These are phyloP conservation scores for Cystobasidium onofrii DNA, from an alignment of 768 basidiomycete species.

Conservation along the genomic window DNA sequence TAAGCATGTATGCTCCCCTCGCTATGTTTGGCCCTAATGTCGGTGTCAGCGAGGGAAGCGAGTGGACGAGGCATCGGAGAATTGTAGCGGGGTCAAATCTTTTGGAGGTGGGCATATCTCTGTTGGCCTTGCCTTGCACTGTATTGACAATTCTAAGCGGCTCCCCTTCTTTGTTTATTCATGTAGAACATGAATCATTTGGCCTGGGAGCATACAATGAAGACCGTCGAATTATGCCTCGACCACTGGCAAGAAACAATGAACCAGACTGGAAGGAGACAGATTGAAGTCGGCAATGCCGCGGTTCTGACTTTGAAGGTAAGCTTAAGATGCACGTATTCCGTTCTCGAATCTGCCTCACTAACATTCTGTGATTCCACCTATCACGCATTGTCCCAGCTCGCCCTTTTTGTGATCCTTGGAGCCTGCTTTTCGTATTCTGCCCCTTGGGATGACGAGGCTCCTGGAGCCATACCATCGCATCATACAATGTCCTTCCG, in stretches of 20 bases:
- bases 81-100: constrained; percentile 47
- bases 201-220: constrained; percentile 36
- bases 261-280: background rate
- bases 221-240: constrained; percentile 30
- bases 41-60: constrained; percentile 57
- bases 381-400: background rate
- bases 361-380: too few relatives aligned
- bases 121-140: background rate
- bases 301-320: constrained; percentile 35
- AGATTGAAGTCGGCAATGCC: constrained; percentile 22
- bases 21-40: constrained; percentile 57
- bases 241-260: constrained; percentile 27
- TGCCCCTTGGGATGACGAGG: constrained; percentile 30
- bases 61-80: constrained; percentile 61
- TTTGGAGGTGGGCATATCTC: constrained; percentile 42
- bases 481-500: constrained; percentile 7
- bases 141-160: too few relatives aligned
- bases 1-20: constrained; percentile 50
- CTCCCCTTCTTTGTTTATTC: too few relatives aligned
- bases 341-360: too few relatives aligned
- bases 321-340: background rate
- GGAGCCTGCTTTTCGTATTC: background rate
- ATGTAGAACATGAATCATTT: constrained; percentile 36
- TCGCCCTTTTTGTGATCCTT: constrained; percentile 20
- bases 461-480: constrained; percentile 14